phyloP scores from a whole-genome alignment of 768 basidiomycete genomes.

The Leccinum obscurum region DNA sequence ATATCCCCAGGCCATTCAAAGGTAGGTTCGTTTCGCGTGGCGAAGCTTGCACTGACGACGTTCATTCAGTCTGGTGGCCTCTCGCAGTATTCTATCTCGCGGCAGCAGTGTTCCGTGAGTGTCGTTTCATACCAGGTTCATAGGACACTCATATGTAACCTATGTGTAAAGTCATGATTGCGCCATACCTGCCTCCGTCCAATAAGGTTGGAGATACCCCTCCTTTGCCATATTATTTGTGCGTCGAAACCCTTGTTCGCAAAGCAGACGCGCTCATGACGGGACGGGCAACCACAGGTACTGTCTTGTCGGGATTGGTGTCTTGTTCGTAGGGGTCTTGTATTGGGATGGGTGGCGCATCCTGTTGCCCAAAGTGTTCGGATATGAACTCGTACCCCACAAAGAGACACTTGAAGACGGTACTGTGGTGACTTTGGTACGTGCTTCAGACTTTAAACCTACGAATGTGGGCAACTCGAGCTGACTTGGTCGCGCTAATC shows the following conservation, averaged over 20 bases:
- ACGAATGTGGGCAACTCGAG: not conserved
- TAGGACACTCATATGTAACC: constrained; percentile 12
- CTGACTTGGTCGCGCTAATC: not conserved
- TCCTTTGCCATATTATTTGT: constrained; percentile 60
- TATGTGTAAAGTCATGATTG: constrained; percentile 44
- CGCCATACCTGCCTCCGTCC: constrained; percentile 55
- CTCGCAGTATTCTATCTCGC: constrained; percentile 55
- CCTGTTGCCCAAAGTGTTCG: constrained; percentile 48
- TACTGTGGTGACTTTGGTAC: constrained; percentile 52
- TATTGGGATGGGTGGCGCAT: constrained; percentile 61
- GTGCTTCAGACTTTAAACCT: constrained; percentile 16
- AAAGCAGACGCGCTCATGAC: constrained; percentile 38
- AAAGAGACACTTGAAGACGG: constrained; percentile 53
- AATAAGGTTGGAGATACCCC: constrained; percentile 59
- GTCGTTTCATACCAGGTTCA: accelerated
- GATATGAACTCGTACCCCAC: constrained; percentile 45
- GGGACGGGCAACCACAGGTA: constrained; percentile 36
- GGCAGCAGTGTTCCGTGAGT: constrained; percentile 51
- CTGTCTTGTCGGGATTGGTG: constrained; percentile 52
- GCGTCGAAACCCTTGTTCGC: not conserved
- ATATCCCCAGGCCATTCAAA: constrained; percentile 53
- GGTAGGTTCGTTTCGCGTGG: constrained; percentile 22
- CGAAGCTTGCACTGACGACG: not conserved
- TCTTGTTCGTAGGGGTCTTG: constrained; percentile 45
- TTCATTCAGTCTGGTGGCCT: constrained; percentile 50